Conservation (phyloP, 176 grass and related monocot species). For the Zoysia japonica region DNA sequence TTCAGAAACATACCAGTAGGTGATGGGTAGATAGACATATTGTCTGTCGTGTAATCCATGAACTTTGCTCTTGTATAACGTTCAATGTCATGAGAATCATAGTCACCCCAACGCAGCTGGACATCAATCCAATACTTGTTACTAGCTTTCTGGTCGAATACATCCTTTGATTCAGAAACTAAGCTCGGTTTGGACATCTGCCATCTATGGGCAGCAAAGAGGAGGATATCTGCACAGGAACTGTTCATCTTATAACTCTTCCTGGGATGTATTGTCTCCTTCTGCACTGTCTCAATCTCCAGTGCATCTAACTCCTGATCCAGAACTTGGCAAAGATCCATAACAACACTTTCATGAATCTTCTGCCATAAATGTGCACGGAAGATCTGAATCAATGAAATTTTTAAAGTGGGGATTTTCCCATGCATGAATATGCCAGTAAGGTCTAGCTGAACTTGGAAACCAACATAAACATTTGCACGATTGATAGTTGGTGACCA, state of each 20-base stretch:
- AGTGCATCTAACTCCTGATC: constrained; percentile 95
- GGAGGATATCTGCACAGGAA: constrained; percentile 91
- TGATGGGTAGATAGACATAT: constrained; percentile 99
- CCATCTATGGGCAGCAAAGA: constrained; percentile 98
- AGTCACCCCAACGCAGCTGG: constrained; percentile 95
- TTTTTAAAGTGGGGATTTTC: constrained; percentile 96
- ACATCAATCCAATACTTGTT: constrained; percentile 99
- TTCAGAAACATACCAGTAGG: constrained; percentile 72
- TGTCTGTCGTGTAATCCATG: constrained; percentile 99
- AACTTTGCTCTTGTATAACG: constrained; percentile 97
- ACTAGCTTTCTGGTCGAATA: constrained; percentile 97
- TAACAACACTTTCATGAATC: constrained; percentile 99
- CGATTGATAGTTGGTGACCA: constrained; percentile 95
- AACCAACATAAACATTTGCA: constrained; percentile 91
- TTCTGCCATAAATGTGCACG: constrained; percentile 99
- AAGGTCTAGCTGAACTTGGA: constrained; percentile 87
- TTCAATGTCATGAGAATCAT: constrained; percentile 98
- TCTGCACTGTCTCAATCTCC: constrained; percentile 99
- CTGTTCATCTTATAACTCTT: constrained; percentile 99
- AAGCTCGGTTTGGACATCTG: constrained; percentile 98
- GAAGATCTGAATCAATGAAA: constrained; percentile 98
- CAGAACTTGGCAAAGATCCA: constrained; percentile 99
- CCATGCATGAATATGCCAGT: constrained; percentile 98
- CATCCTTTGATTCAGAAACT: constrained; percentile 95
- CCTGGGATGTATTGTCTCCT: constrained; percentile 98